These are phyloP conservation scores for Cystobasidium ongulense DNA, from an alignment of 768 basidiomycete genomes.

Conservation along the genomic window DNA sequence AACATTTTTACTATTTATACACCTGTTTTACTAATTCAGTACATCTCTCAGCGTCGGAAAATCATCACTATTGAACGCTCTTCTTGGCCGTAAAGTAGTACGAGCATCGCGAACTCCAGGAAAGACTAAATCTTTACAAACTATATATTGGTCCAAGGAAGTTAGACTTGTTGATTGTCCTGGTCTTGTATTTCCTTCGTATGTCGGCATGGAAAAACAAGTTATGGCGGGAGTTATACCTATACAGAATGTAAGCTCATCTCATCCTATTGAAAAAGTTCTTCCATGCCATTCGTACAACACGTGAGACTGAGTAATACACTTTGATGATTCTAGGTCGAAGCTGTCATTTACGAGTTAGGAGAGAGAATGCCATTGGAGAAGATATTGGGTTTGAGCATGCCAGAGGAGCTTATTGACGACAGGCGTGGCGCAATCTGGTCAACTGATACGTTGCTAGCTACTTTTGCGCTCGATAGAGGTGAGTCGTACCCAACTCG, in stretches of 20 bases:
- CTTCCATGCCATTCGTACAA: too few relatives aligned
- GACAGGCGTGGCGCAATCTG: conserved; percentile 60
- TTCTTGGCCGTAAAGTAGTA: conserved; percentile 71
- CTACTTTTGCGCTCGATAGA: conserved; percentile 64
- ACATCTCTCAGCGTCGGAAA: conserved; percentile 69
- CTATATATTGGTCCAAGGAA: conserved; percentile 75
- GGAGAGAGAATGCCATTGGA: conserved; percentile 69
- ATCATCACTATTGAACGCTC: conserved; percentile 79
- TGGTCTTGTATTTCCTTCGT: conserved; percentile 81
- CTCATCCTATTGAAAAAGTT: too few relatives aligned
- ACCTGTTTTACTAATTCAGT: not conserved
- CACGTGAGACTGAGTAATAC: not conserved
- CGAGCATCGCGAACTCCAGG: conserved; percentile 77
- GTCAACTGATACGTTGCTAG: conserved; percentile 81
- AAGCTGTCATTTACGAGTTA: conserved; percentile 69
- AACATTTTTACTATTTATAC: not conserved
- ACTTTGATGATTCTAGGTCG: too few relatives aligned
- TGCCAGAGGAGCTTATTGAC: conserved; percentile 45
- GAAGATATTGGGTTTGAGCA: conserved; percentile 54
- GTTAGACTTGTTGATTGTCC: conserved; percentile 91
- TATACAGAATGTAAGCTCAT: conserved; percentile 27
- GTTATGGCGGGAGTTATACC: conserved; percentile 45
- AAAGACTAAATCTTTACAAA: conserved; percentile 55
- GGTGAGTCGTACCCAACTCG: too few relatives aligned
- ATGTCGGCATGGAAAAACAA: conserved; percentile 74